Evolutionary conservation across 1,284 basidiomycete genomes (phyloP), one percentile per base, ranked within the genome.

Genomic region (Ceratobasidium sp.): DNA sequence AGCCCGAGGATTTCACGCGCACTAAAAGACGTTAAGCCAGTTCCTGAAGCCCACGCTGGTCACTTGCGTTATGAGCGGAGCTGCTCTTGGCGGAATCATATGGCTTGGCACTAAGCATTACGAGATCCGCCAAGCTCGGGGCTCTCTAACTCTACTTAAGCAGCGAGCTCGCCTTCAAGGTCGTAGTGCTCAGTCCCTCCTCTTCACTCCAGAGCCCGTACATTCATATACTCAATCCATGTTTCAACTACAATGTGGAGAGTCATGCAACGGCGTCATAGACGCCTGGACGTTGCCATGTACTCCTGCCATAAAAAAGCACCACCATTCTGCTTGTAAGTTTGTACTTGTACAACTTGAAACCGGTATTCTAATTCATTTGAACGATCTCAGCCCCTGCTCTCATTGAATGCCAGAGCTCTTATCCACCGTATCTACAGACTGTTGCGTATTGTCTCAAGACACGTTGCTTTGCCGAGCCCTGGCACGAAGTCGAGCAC

Each of bases 181-280:
- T 28, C 28, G 12, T 4, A 61, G 20, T 9, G 39, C 58, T 20
- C 20, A 28, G 13, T 13, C 56, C 56, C 44, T 49, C 42, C 12
- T 1, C 26, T 28, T 28, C 23, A 7, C 23, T 23, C 23, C 20
- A 9, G 44, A 26, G 7, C 13, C 58, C 18, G 53, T 18, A n/a
- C 39, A 20, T 28, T 56, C 39, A 20, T 12, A 12, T 49, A 40
- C 53, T 10, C 28, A 13, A 15, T n/a, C 33, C n/a, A 68, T 77
- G 42, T 77, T 77, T 28, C 75, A 77, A 64, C 63, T 77, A 7
- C 63, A 55, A 18, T 77, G 75, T 20, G 75, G 75, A 23, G 75
- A 77, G 40, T 46, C 75, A 9, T 77, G 75, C 23, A 77, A 67
- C 55, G 75, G 75, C 23, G 75, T 77, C 28, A 58, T 67, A 12